phyloP scores from a whole-genome alignment of 352 stramenopile species.

The Discostella stelligera region DNA sequence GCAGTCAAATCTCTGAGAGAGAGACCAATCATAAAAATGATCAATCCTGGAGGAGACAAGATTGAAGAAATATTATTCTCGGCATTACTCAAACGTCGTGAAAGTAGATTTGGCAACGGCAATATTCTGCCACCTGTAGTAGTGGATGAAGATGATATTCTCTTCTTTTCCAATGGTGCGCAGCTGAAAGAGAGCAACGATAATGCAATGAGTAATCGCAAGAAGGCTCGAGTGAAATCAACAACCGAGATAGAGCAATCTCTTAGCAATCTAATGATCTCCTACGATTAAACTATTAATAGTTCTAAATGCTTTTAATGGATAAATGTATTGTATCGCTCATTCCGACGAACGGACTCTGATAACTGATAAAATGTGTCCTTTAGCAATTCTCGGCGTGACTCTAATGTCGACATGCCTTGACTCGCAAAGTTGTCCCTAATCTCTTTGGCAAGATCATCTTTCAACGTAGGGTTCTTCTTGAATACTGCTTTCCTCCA shows the following conservation, averaged over 20 bases:
- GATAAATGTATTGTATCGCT: not conserved
- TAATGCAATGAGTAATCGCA: not conserved
- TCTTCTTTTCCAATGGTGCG: not conserved
- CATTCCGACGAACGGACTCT: not conserved
- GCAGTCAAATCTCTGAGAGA: not conserved
- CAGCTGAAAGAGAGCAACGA: not conserved
- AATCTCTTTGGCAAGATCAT: not conserved
- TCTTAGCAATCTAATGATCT: not conserved
- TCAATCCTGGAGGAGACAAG: slow-evolving; percentile 1
- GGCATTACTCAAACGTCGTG: not conserved
- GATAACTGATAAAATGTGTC: not conserved
- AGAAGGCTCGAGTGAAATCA: not conserved
- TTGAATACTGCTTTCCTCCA: slow-evolving; percentile 7
- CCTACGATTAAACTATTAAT: not conserved
- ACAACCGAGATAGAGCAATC: slow-evolving; percentile 3
- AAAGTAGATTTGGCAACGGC: not conserved
- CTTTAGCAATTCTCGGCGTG: not conserved
- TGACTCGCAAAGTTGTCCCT: not conserved
- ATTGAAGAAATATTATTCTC: not conserved
- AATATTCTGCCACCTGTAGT: not conserved
- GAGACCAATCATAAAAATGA: slow-evolving; percentile 5
- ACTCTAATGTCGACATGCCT: slow-evolving; percentile 8
- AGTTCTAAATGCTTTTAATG: not conserved
- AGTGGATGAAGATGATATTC: slow-evolving; percentile 2
- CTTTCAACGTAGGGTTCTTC: slow-evolving; percentile 11